Base-by-base conservation (phyloP, 129 eudicot species). In the Lactuca saligna region DNA sequence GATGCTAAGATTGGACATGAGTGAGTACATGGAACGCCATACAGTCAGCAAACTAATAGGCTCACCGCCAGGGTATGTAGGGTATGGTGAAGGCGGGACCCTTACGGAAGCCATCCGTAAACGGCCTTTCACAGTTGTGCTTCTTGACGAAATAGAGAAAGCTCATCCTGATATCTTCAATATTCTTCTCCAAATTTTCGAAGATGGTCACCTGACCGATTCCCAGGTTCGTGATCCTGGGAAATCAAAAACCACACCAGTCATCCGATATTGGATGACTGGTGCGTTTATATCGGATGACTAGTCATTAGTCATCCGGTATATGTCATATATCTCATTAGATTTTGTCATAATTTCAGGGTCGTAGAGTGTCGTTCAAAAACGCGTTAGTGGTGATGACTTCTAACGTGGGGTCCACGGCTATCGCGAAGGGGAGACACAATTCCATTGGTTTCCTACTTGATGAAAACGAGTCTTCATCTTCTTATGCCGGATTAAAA, bases 11-110 rank as follows among this genome's bases (percentile, higher is more conserved):
- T 68, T 91, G 61, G 97, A 91, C 73, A 91, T 91, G 97, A 91
- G 96, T 78, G 97, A 91, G 69, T 91, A 87, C 73, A 91, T 91
- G 97, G 97, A 91, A 84, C 81, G 90, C 54, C 97, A 91, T 80
- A 91, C 96, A 3, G 90, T 91, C 39, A 87, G 95, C 88, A 91
- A 85, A 79, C 71, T 91, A 68, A 91, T 91, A 17, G 97, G 97
- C 33, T 88, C 96, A 34, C 96, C 97, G 35, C 97, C 97, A 5
- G 97, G 97, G 55, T 91, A 88, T 33, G 93, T 88, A 65, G 97
- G 97, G 69, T 91, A 91, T 50, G 95, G 95, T 41, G 96, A 88
- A 70, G 97, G 97, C 54, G 97, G 97, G 37, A 79, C 85, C 48
- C 96, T 91, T 8, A 91, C 97, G 1, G 97, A 91, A 83, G 93